These are phyloP conservation scores for Tricharina praecox DNA, from an alignment of 495 filamentous ascomycete genomes.

Conservation along the genomic window DNA sequence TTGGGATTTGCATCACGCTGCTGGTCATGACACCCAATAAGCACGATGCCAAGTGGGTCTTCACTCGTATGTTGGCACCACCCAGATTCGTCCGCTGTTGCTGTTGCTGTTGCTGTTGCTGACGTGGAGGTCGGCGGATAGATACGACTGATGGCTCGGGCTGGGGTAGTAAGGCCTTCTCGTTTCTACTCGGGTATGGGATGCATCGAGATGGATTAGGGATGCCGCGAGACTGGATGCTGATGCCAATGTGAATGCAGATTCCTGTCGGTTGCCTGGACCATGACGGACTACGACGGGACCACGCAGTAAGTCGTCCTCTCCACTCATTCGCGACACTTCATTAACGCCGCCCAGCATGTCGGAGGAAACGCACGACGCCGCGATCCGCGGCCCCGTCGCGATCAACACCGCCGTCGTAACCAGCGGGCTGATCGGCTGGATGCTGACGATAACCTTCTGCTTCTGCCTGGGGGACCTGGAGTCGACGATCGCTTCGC, in stretches of 20 bases:
- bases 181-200: constrained; percentile 40
- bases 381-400: constrained; percentile 46
- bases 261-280: constrained; percentile 58
- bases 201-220: too few species aligned
- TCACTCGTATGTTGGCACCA: constrained; percentile 28
- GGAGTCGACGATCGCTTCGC: constrained; percentile 42
- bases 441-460: constrained; percentile 48
- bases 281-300: constrained; percentile 61
- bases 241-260: constrained; percentile 5
- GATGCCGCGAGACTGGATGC: too few species aligned
- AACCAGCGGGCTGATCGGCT: constrained; percentile 48
- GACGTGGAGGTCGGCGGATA: too few species aligned
- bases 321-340: background rate
- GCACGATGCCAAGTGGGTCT: constrained; percentile 47
- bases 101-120: too few species aligned
- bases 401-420: constrained; percentile 48
- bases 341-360: constrained; percentile 31
- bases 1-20: constrained; percentile 46
- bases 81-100: background rate
- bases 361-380: constrained; percentile 59
- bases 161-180: constrained; percentile 47
- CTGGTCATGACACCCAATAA: constrained; percentile 47
- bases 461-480: constrained; percentile 52
- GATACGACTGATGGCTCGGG: constrained; percentile 39
- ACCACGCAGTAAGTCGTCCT: constrained; percentile 43